Evolutionary conservation across 768 basidiomycete species (phyloP), one percentile per base, ranked within the genome.

Genomic region (Trametes meyenii): DNA sequence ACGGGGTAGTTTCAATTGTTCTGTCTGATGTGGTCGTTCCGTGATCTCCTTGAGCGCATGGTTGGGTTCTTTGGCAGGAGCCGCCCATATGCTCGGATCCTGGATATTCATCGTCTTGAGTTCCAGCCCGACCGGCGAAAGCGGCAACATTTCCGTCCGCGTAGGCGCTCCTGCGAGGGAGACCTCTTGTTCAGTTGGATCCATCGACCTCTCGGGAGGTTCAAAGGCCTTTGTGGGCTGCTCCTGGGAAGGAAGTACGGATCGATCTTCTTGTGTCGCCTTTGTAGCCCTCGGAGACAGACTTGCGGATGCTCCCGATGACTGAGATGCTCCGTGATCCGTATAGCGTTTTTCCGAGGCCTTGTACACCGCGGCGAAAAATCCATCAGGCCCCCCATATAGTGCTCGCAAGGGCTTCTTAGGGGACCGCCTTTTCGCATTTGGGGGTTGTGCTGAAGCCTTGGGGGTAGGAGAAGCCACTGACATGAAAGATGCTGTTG

Each of bases 361-460:
- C 5, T 53, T 45, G 21, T 55, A 56, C 7, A 55, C 58, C 7
- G 17, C n/a, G 12, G 26, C 33, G 38, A 64, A 64, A 49, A 64
- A 64, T 1, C 63, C 63, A 23, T 64, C 29, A 3, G 52, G 23
- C 0, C 54, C 54, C 12, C 54, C 53, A 29, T 50, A 60, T n/a
- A 64, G 33, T 3, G 54, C 29, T 8, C 29, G 29, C 29, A 33
- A 3, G 29, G 29, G 29, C 29, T 33, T 33, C 29, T 17, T n/a
- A 21, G 40, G 55, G 3, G 8, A 26, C 29, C 33, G 19, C 19
- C n/a, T 40, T 8, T 42, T 29, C 23, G 29, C 33, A n/a, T 21
- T 13, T 42, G 16, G 17, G 13, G 35, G 49, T 33, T 40, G 17
- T 21, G 23, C 10, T 12, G 49, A 16, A 19, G 40, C 10, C 39